phyloP scores from a whole-genome alignment of 148 eudicot species.

The Rhododendron griersonianum region DNA sequence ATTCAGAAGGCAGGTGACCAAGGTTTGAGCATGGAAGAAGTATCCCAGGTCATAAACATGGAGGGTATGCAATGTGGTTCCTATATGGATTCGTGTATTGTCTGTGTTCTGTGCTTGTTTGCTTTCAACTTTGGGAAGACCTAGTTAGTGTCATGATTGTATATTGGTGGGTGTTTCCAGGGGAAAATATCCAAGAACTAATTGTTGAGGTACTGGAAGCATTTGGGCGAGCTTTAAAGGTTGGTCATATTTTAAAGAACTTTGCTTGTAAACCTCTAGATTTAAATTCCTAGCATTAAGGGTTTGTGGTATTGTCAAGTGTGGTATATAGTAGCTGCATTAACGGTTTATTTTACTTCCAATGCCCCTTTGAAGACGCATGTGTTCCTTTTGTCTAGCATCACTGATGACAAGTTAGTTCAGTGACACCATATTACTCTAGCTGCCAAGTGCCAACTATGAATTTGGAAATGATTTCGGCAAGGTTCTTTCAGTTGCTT shows the following conservation, averaged over 20 bases:
- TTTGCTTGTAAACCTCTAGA: background rate
- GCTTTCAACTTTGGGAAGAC: background rate
- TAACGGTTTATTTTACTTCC: background rate
- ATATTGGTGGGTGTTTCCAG: slow-evolving; percentile 35
- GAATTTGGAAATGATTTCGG: background rate
- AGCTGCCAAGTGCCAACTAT: background rate
- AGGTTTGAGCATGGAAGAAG: slow-evolving; percentile 69
- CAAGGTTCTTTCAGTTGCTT: background rate
- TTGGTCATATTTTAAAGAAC: slow-evolving; percentile 18
- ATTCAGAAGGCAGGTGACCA: slow-evolving; percentile 92
- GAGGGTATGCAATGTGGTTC: slow-evolving; percentile 37
- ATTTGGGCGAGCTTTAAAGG: slow-evolving; percentile 82
- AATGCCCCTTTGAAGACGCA: background rate
- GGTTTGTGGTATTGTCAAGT: background rate
- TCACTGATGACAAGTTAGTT: background rate
- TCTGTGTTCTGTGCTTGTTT: slow-evolving; percentile 7
- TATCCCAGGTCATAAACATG: slow-evolving; percentile 44
- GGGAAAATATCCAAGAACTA: slow-evolving; percentile 40
- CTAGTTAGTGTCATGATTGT: background rate
- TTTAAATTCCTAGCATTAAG: background rate
- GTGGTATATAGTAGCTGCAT: background rate
- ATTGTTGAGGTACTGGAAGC: slow-evolving; percentile 66
- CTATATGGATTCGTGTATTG: background rate
- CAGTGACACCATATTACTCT: background rate
- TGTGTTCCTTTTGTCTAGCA: background rate